Evolutionary conservation across 2,329 filamentous ascomycete species (phyloP).

Genomic region (Calonectria pauciramosa): DNA sequence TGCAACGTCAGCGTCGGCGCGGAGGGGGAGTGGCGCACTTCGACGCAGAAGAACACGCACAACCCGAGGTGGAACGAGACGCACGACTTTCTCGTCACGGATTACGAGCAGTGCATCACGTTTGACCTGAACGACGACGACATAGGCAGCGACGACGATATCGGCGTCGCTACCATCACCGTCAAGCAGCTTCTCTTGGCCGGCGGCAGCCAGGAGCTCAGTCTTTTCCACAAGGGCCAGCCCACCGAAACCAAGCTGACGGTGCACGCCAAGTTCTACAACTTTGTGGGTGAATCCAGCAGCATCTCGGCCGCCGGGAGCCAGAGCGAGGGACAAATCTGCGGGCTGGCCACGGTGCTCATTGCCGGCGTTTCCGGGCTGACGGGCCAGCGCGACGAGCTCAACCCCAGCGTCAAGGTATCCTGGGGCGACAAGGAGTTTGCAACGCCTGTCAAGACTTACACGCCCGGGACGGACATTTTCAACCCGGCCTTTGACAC

Average conservation of each 20-base stretch:
- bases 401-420: constrained; percentile 44
- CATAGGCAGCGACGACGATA: constrained; percentile 41
- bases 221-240: constrained; percentile 38
- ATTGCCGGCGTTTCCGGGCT: constrained; percentile 39
- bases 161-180: constrained; percentile 38
- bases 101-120: constrained; percentile 40
- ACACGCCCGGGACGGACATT: constrained; percentile 41
- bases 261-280: constrained; percentile 40
- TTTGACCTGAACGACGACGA: constrained; percentile 42
- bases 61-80: constrained; percentile 44
- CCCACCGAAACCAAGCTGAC: constrained; percentile 36
- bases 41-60: constrained; percentile 43
- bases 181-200: constrained; percentile 41
- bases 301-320: constrained; percentile 30
- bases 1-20: constrained; percentile 41
- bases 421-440: constrained; percentile 43
- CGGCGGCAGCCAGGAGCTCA: constrained; percentile 38
- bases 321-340: constrained; percentile 40
- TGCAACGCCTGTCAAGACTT: constrained; percentile 38
- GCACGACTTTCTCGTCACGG: constrained; percentile 44
- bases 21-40: constrained; percentile 42
- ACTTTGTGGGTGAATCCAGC: constrained; percentile 38
- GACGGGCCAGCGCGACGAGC: constrained; percentile 41
- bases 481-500: constrained; percentile 44
- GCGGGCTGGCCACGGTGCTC: constrained; percentile 41